Conservation (phyloP, 257 asterid species). For the Coffea canephora region DNA sequence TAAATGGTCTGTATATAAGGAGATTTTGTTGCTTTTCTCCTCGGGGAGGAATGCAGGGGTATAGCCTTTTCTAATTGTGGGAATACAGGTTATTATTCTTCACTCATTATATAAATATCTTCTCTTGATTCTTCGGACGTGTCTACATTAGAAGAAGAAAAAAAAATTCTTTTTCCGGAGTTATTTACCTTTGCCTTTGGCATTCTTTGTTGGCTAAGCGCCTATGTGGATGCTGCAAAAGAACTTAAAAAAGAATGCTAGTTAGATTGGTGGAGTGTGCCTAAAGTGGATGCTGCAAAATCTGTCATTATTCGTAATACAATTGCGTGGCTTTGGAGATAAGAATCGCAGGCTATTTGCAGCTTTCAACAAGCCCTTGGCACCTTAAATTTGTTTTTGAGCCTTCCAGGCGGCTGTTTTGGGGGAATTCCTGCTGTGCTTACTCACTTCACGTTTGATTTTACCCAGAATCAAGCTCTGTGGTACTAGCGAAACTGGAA, state of each 20-base stretch:
- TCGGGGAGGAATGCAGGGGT: constrained; percentile 15
- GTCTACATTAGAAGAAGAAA: neutral
- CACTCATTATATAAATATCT: neutral
- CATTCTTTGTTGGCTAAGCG: neutral
- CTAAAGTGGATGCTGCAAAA: neutral
- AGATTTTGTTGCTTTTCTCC: constrained; percentile 15
- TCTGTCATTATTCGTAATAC: neutral
- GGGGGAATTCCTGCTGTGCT: neutral
- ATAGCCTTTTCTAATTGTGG: constrained; percentile 23
- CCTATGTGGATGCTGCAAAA: neutral
- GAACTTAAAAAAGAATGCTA: neutral
- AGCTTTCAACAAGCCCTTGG: neutral
- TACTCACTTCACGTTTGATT: too few relatives aligned
- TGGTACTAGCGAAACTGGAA: too few relatives aligned
- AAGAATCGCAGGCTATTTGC: neutral
- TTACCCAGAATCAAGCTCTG: too few relatives aligned
- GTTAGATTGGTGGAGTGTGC: constrained; percentile 3
- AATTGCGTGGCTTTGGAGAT: constrained; percentile 14
- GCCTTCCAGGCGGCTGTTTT: neutral
- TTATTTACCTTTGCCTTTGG: neutral
- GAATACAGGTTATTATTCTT: constrained; percentile 7
- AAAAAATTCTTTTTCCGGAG: neutral
- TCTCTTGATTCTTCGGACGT: constrained; percentile 1
- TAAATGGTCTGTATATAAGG: constrained; percentile 27
- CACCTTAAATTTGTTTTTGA: neutral